Conservation (phyloP, 2,329 filamentous ascomycete species). For the Mycogone perniciosa region DNA sequence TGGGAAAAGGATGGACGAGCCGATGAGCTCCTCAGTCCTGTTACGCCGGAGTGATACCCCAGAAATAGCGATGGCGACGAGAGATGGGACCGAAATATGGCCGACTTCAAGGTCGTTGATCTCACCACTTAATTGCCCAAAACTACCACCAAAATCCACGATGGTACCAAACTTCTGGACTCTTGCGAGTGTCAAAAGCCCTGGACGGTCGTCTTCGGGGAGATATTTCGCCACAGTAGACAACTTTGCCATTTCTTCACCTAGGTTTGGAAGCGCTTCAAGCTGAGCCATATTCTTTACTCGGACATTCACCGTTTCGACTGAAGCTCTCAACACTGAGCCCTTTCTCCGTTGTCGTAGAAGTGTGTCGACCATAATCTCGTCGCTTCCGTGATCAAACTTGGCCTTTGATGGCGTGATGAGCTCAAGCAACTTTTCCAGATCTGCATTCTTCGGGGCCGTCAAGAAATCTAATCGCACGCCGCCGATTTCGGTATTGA, state of each 20-base stretch:
- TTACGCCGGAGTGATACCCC: constrained; percentile 58
- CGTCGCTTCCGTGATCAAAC: constrained; percentile 78
- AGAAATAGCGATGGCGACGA: constrained; percentile 71
- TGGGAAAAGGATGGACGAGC: constrained; percentile 34
- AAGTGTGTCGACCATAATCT: constrained; percentile 90
- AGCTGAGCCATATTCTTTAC: constrained; percentile 60
- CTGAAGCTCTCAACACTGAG: constrained; percentile 64
- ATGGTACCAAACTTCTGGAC: constrained; percentile 57
- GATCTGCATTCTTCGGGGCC: constrained; percentile 68
- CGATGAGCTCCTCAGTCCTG: constrained; percentile 63
- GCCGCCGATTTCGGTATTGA: constrained; percentile 56
- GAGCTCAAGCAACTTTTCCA: constrained; percentile 74
- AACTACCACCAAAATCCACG: constrained; percentile 58
- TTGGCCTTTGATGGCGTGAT: constrained; percentile 89
- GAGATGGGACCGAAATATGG: constrained; percentile 77
- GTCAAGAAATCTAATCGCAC: constrained; percentile 67
- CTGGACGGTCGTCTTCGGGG: constrained; percentile 90
- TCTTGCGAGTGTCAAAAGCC: constrained; percentile 67
- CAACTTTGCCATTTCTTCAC: constrained; percentile 72
- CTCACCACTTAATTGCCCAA: constrained; percentile 59
- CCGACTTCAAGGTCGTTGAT: constrained; percentile 62
- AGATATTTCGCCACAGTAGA: constrained; percentile 90
- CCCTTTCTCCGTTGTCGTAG: constrained; percentile 82
- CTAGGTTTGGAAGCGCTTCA: constrained; percentile 61
- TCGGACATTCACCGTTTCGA: constrained; percentile 58